These are phyloP conservation scores for Arthrinium phaeospermum DNA, from an alignment of 2,329 filamentous ascomycete species.

Conservation along the genomic window DNA sequence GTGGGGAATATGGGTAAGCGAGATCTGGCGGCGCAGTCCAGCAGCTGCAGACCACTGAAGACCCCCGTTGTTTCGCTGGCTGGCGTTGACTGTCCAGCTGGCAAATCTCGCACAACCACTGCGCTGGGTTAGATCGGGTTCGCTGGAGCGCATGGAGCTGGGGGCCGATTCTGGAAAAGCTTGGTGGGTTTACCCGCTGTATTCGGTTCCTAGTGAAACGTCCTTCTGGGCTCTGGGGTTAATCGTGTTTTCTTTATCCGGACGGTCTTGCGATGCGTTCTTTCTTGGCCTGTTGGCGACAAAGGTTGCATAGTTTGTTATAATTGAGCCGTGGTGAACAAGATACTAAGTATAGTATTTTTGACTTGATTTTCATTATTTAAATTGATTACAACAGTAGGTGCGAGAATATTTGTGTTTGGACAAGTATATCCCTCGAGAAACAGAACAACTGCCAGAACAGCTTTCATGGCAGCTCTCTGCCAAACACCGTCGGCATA, in stretches of 20 bases:
- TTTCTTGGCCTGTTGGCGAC: too few relatives aligned
- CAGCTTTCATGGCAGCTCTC: background rate
- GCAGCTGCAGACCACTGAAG: background rate
- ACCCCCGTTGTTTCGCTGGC: too few relatives aligned
- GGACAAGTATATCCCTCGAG: too few relatives aligned
- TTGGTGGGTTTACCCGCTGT: background rate
- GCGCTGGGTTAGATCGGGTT: background rate
- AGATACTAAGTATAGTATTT: too few relatives aligned
- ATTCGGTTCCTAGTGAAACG: constrained; percentile 10
- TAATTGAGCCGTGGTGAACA: too few relatives aligned
- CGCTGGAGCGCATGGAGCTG: constrained; percentile 1
- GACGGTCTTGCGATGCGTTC: background rate
- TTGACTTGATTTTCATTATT: background rate
- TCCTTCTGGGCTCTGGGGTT: background rate
- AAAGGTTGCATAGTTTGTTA: too few relatives aligned
- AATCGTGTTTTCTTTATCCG: background rate
- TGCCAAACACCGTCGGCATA: constrained; percentile 4
- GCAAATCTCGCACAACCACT: constrained; percentile 12
- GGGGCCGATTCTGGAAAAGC: background rate
- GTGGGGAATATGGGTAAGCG: background rate
- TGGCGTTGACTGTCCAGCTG: background rate
- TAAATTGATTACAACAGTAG: too few relatives aligned
- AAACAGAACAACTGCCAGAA: background rate
- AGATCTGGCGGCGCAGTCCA: background rate
- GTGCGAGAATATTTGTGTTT: too few relatives aligned